Conservation (phyloP, 208 protist species). For the Endotrypanum monterogeii region DNA sequence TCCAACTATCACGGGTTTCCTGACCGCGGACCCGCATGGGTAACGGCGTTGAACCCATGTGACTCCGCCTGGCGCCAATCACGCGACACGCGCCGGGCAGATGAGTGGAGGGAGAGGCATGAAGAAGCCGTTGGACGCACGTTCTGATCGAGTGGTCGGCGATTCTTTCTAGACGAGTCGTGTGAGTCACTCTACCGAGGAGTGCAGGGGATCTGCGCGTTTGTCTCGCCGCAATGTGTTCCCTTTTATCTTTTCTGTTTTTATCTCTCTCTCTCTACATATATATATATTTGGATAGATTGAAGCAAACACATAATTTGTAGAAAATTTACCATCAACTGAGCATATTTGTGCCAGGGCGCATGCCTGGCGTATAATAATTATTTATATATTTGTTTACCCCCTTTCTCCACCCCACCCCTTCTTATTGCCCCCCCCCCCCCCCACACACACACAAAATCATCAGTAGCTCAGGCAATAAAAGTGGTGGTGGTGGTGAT, state of each 20-base stretch:
- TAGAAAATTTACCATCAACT: neutral
- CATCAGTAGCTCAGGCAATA: no score
- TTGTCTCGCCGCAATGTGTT: neutral
- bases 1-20: neutral
- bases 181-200: neutral
- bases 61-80: neutral
- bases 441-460: neutral
- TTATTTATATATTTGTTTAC: neutral
- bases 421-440: neutral
- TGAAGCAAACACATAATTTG: neutral
- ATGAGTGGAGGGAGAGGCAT: neutral
- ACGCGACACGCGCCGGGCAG: neutral
- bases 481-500: no score
- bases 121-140: neutral
- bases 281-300: neutral
- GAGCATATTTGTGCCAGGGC: neutral
- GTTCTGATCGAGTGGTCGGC: no score
- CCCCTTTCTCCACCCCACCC: neutral
- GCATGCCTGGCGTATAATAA: neutral
- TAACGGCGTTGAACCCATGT: neutral
- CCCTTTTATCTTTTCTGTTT: neutral
- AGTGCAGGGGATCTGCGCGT: no score
- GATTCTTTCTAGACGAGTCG: neutral
- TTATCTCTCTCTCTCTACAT: neutral
- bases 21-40: neutral